phyloP scores from a whole-genome alignment of 2,329 filamentous ascomycete species.

The Talaromyces marneffei region DNA sequence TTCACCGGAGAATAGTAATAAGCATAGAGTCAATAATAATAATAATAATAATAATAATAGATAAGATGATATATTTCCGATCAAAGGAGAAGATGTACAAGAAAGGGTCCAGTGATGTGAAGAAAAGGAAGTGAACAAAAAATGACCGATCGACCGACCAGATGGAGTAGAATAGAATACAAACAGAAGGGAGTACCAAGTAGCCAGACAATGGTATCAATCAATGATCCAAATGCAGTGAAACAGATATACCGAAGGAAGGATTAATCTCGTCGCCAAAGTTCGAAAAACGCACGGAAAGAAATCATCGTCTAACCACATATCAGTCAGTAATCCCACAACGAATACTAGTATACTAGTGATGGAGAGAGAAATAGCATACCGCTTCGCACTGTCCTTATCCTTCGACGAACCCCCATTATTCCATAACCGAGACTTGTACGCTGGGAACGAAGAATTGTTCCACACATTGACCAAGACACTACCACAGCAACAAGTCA shows the following conservation, averaged over 20 bases:
- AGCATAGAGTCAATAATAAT: too few species aligned
- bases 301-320: not conserved
- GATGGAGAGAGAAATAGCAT: not conserved
- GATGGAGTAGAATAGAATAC: not conserved
- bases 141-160: not conserved
- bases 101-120: too few species aligned
- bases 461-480: constrained; percentile 48
- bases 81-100: not conserved
- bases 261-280: not conserved
- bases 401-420: constrained; percentile 13
- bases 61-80: not conserved
- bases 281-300: not conserved
- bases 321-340: not conserved
- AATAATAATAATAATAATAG: too few species aligned
- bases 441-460: constrained; percentile 41
- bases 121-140: not conserved
- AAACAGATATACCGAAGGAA: not conserved
- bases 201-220: not conserved
- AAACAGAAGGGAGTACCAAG: not conserved
- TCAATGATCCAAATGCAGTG: not conserved
- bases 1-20: too few species aligned
- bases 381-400: constrained; percentile 8
- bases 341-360: too few species aligned
- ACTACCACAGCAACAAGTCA: constrained; percentile 21
- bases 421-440: constrained; percentile 41